These are phyloP conservation scores for Carallia brachiata DNA, from an alignment of 345 rosid genomes.

Conservation along the genomic window DNA sequence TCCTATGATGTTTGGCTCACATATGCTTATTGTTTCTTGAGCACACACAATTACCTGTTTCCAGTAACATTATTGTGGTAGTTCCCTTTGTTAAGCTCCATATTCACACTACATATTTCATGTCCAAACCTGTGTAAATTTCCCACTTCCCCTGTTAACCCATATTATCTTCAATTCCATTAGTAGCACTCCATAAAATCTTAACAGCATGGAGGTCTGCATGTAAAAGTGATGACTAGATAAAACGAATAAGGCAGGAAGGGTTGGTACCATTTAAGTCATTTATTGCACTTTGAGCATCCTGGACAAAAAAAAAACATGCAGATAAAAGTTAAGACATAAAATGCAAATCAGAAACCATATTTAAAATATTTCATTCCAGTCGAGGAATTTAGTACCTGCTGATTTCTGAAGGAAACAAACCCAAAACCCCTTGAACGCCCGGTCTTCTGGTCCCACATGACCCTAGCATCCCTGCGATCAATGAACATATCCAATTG, in stretches of 20 bases:
- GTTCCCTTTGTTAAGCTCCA: too few species aligned
- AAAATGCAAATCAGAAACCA: neutral
- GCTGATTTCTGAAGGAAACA: constrained; percentile 91
- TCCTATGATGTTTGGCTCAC: too few species aligned
- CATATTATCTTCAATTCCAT: neutral
- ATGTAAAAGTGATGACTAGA: too few species aligned
- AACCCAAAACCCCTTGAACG: constrained; percentile 98
- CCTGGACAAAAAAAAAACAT: constrained; percentile 43
- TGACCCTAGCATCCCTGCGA: constrained; percentile 50
- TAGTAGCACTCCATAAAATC: neutral
- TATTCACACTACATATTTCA: neutral
- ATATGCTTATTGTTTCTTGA: too few species aligned
- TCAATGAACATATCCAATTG: neutral
- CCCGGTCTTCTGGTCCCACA: constrained; percentile 99
- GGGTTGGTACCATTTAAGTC: constrained; percentile 70
- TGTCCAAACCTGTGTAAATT: neutral
- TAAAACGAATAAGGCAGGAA: too few species aligned
- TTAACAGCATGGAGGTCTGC: neutral
- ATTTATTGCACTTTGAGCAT: constrained; percentile 90
- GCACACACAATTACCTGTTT: too few species aligned
- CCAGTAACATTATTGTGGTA: too few species aligned
- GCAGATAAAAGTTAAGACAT: neutral
- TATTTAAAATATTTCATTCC: neutral
- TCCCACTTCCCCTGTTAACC: neutral
- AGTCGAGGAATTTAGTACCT: constrained; percentile 37